Conservation (phyloP, 2,329 filamentous ascomycete genomes). For the Paecilomyces sp. region DNA sequence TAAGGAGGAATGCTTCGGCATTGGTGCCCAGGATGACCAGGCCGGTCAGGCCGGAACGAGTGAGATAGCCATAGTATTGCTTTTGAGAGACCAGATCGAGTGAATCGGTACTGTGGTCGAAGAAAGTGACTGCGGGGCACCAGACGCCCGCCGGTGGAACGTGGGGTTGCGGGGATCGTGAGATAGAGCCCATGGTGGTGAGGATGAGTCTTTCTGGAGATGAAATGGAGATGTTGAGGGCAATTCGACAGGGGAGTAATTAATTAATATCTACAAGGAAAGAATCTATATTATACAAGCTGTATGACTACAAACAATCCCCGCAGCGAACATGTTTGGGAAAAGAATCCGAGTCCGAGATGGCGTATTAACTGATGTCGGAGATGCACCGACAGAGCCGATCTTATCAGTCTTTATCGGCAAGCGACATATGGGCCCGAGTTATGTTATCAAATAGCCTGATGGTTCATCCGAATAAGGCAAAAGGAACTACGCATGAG, state of each 20-base stretch:
- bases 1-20: constrained; percentile 51
- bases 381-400: constrained; percentile 5
- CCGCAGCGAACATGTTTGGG: not conserved
- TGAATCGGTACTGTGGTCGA: constrained; percentile 43
- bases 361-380: not conserved
- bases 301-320: constrained; percentile 1
- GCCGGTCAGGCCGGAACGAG: constrained; percentile 43
- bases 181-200: constrained; percentile 1
- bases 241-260: not conserved
- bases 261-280: not conserved
- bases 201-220: not conserved
- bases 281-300: not conserved
- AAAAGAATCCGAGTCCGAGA: constrained; percentile 8
- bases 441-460: not conserved
- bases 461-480: not conserved
- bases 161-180: constrained; percentile 6
- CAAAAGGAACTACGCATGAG: not conserved
- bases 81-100: constrained; percentile 43
- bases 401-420: not conserved
- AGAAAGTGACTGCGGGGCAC: constrained; percentile 50
- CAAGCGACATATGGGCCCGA: not conserved
- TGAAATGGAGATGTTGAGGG: not conserved
- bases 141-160: constrained; percentile 37
- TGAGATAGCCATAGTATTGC: constrained; percentile 47
- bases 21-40: constrained; percentile 51